phyloP scores from a whole-genome alignment of 164 flowering plant genomes.

The Kalanchoe fedtschenkoi region DNA sequence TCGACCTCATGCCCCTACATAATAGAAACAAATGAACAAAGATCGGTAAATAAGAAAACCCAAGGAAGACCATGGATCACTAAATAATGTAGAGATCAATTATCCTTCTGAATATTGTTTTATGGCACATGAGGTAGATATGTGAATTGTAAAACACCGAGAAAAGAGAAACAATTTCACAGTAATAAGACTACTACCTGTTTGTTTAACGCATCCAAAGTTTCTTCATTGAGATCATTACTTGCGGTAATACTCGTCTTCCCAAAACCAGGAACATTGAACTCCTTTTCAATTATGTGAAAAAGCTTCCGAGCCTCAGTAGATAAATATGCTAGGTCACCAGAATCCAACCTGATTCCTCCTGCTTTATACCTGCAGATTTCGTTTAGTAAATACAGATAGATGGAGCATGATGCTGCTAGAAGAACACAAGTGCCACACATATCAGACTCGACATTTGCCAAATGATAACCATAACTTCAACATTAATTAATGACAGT shows the following conservation, averaged over 20 bases:
- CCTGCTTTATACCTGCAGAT: constrained; percentile 71
- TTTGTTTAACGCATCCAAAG: constrained; percentile 92
- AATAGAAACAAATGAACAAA: background rate
- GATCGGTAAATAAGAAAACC: background rate
- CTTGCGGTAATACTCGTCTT: constrained; percentile 81
- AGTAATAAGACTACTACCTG: constrained; percentile 39
- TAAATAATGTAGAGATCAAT: background rate
- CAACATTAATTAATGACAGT: no score
- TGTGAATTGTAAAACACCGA: background rate
- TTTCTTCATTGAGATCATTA: constrained; percentile 98
- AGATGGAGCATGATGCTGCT: background rate
- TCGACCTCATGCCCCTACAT: constrained; percentile 92
- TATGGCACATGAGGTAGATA: background rate
- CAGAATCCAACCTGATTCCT: constrained; percentile 95
- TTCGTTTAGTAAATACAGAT: background rate
- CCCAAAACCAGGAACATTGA: constrained; percentile 66
- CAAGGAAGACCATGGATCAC: background rate
- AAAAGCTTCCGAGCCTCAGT: constrained; percentile 78
- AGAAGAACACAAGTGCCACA: background rate
- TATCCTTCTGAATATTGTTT: background rate
- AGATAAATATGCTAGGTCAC: constrained; percentile 91
- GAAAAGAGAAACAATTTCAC: background rate
- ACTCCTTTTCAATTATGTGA: constrained; percentile 62
- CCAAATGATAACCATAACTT: no score
- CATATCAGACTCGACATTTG: background rate